These are phyloP conservation scores for Fraxinus albicans DNA, from an alignment of 305 asterid genomes.

Conservation along the genomic window DNA sequence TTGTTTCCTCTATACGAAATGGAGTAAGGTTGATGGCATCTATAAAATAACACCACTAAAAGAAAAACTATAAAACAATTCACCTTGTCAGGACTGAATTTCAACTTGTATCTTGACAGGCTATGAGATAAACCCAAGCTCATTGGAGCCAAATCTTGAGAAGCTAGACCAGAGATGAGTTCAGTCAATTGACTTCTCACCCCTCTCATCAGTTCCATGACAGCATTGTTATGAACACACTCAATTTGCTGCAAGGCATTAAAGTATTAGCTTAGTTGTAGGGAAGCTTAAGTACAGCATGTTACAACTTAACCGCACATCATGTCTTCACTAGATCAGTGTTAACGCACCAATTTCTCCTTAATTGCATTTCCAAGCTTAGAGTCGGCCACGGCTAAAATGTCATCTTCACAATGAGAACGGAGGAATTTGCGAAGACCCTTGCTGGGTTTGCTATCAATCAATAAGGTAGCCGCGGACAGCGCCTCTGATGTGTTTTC, in stretches of 20 bases:
- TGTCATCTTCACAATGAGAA: slow-evolving; percentile 68
- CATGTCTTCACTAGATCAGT: background rate
- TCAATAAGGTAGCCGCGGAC: slow-evolving; percentile 72
- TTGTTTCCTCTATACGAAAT: background rate
- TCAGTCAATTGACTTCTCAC: slow-evolving; percentile 82
- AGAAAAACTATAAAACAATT: background rate
- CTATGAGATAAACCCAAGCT: slow-evolving; percentile 92
- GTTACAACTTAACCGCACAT: background rate
- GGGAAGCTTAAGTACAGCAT: background rate
- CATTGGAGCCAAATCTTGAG: slow-evolving; percentile 95
- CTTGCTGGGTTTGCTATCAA: slow-evolving; percentile 90
- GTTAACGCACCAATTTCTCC: slow-evolving; percentile 76
- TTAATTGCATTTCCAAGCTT: slow-evolving; percentile 83
- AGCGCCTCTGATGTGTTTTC: slow-evolving; percentile 90
- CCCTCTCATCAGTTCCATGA: slow-evolving; percentile 97
- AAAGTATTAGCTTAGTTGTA: background rate
- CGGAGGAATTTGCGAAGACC: slow-evolving; percentile 87
- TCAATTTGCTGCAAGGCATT: slow-evolving; percentile 52
- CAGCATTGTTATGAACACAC: slow-evolving; percentile 83
- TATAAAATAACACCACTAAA: background rate
- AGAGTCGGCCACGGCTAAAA: slow-evolving; percentile 88
- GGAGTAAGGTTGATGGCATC: background rate
- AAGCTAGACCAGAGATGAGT: slow-evolving; percentile 73
- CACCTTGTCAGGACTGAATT: slow-evolving; percentile 93
- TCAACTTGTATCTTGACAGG: slow-evolving; percentile 77